Conservation (phyloP, 1,284 basidiomycete genomes). For the Papiliotrema laurentii region DNA sequence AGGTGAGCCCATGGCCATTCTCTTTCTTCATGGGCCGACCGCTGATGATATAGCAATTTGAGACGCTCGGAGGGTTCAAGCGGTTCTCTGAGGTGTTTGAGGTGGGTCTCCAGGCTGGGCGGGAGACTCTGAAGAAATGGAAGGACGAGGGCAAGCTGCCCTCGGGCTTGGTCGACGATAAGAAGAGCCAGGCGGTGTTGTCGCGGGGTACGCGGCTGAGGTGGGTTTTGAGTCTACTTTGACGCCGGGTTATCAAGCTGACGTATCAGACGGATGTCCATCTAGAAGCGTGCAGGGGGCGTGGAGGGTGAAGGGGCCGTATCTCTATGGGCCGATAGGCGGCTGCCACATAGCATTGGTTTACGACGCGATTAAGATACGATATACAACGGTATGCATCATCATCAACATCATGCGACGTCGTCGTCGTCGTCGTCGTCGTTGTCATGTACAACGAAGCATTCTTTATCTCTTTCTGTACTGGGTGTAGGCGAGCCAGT, state of each 20-base stretch:
- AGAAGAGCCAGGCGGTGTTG: conserved; percentile 27
- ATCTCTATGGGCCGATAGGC: too few relatives aligned
- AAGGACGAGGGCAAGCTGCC: conserved; percentile 77
- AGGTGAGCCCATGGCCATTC: conserved; percentile 59
- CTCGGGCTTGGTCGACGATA: conserved; percentile 56
- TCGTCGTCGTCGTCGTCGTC: too few relatives aligned
- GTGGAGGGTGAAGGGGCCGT: too few relatives aligned
- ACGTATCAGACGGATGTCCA: conserved; percentile 24
- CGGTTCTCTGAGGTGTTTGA: conserved; percentile 58
- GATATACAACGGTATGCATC: background rate
- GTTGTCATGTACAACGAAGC: too few relatives aligned
- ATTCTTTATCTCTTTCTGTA: too few relatives aligned
- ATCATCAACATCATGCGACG: conserved; percentile 3
- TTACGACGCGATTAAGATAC: too few relatives aligned
- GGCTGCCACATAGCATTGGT: too few relatives aligned
- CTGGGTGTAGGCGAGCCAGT: too few relatives aligned
- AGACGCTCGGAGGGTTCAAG: conserved; percentile 48
- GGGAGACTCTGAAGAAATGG: conserved; percentile 70
- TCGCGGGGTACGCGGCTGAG: conserved; percentile 36
- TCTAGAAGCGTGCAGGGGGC: conserved; percentile 3
- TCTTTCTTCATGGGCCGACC: background rate
- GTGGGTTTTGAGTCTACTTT: conserved; percentile 9
- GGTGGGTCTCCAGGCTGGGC: conserved; percentile 73
- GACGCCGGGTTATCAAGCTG: background rate
- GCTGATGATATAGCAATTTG: conserved; percentile 24